Evolutionary conservation across 257 asterid genomes (phyloP).

Genomic region (Handroanthus guayacan): DNA sequence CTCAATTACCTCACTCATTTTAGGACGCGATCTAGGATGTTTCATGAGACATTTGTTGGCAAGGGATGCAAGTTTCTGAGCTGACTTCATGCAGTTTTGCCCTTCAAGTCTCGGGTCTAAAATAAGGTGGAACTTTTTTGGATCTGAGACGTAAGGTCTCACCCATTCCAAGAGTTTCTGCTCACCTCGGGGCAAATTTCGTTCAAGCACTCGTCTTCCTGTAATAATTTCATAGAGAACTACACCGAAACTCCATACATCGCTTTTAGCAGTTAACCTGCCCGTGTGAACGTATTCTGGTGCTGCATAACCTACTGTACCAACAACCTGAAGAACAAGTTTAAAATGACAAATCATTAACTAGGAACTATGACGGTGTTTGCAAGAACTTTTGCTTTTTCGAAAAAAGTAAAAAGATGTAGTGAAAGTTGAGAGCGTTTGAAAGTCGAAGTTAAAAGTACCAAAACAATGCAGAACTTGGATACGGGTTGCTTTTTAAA

Average conservation of each 20-base stretch:
- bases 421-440: too few relatives aligned
- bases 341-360: background rate
- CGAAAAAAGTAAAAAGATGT: too few relatives aligned
- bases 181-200: slow-evolving; percentile 86
- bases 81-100: slow-evolving; percentile 70
- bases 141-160: slow-evolving; percentile 79
- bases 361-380: background rate
- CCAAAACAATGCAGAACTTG: too few relatives aligned
- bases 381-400: too few relatives aligned
- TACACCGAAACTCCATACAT: slow-evolving; percentile 96
- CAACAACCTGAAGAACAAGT: slow-evolving; percentile 64
- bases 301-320: slow-evolving; percentile 95
- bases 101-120: slow-evolving; percentile 74
- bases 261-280: slow-evolving; percentile 86
- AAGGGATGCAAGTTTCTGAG: slow-evolving; percentile 75
- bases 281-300: slow-evolving; percentile 91
- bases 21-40: slow-evolving; percentile 79
- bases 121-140: slow-evolving; percentile 75
- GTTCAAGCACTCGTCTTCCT: slow-evolving; percentile 87
- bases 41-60: slow-evolving; percentile 92
- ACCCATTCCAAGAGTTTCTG: slow-evolving; percentile 95
- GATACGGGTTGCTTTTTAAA: too few relatives aligned
- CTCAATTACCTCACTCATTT: slow-evolving; percentile 90
- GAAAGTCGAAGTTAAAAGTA: too few relatives aligned
- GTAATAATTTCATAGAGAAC: slow-evolving; percentile 91